Evolutionary conservation across 1,284 basidiomycete genomes (phyloP).

Genomic region (Xerocomus nothofagi): DNA sequence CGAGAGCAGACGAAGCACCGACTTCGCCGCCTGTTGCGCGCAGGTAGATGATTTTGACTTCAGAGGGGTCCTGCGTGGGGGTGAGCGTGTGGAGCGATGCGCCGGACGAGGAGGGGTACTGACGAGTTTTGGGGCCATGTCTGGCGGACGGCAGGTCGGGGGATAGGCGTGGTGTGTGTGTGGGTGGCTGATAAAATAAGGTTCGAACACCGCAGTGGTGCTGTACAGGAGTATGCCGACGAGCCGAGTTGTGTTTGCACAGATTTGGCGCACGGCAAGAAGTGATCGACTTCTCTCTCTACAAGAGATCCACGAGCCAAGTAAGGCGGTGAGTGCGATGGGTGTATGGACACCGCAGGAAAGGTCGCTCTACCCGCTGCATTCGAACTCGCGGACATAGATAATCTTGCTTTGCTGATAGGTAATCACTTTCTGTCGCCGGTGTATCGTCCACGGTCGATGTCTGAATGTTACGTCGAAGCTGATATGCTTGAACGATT

Average conservation of each 20-base stretch:
- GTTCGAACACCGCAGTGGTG: slow-evolving; percentile 50
- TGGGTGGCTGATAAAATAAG: slow-evolving; percentile 41
- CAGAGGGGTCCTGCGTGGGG: slow-evolving; percentile 75
- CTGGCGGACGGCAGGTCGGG: slow-evolving; percentile 11
- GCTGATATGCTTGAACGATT: slow-evolving; percentile 93
- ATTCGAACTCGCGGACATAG: slow-evolving; percentile 77
- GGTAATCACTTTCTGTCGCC: slow-evolving; percentile 45
- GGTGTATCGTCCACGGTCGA: slow-evolving; percentile 14
- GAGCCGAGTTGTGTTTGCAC: slow-evolving; percentile 25
- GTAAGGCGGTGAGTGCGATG: slow-evolving; percentile 56
- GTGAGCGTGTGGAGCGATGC: slow-evolving; percentile 14
- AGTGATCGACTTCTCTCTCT: neutral
- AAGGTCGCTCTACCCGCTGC: slow-evolving; percentile 72
- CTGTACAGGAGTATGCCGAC: slow-evolving; percentile 50
- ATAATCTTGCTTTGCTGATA: slow-evolving; percentile 83
- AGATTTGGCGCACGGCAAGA: slow-evolving; percentile 19
- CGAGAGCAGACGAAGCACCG: slow-evolving; percentile 97
- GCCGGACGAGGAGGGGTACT: slow-evolving; percentile 18
- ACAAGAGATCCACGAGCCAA: slow-evolving; percentile 21
- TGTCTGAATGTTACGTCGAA: slow-evolving; percentile 36
- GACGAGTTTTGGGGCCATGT: slow-evolving; percentile 81
- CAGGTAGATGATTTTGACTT: slow-evolving; percentile 99
- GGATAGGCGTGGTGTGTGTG: neutral
- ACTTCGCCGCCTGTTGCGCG: slow-evolving; percentile 99
- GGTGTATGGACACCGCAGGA: slow-evolving; percentile 70